Base-by-base conservation (phyloP, 2,329 filamentous ascomycete genomes). In the Biscogniauxia sp. region DNA sequence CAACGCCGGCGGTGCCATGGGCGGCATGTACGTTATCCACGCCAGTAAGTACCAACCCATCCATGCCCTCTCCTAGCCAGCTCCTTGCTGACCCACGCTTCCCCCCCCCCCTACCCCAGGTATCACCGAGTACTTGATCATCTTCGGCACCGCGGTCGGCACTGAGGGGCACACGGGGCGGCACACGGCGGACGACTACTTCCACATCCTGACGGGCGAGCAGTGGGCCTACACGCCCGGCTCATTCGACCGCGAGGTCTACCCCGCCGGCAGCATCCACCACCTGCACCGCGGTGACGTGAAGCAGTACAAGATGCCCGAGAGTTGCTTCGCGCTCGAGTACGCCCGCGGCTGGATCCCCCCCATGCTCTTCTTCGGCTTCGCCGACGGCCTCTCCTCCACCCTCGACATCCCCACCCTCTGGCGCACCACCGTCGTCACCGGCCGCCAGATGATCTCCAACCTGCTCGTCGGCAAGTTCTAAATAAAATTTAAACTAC, bases 181-280 rank as follows among this genome's bases (percentile, higher is more conserved):
- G 55, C 93, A 96, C 82, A 94, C 92, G 13, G 92, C 92, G 17
- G 91, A 96, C 78, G 93, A 97, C 81, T 97, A 95, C 82, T 97
- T 97, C 83, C 86, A 93, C 82, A 96, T 97, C 81, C 82, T 97
- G 32, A 81, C 81, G 37, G 93, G 93, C 69, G 86, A 88, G 69
- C 88, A 96, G 78, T 82, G 86, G 69, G 90, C 92, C 66, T 93
- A 92, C 80, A 82, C 85, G 4, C 85, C 88, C 1, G 89, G 89
- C 66, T 73, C 80, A 65, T 91, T 86, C 75, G 81, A 84, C 73
- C 79, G 88, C 37, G 89, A 92, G 76, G 77, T 90, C 64, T 94
- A 92, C 78, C 81, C 84, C 0, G 77, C 84, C 58, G 91, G 91
- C 45, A 82, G 77, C 68, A 83, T 92, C 66, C 89, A 95, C 79